Evolutionary conservation across 768 basidiomycete species (phyloP), one percentile per base, ranked within the genome.

Genomic region (Leucocoprinus leucothites): DNA sequence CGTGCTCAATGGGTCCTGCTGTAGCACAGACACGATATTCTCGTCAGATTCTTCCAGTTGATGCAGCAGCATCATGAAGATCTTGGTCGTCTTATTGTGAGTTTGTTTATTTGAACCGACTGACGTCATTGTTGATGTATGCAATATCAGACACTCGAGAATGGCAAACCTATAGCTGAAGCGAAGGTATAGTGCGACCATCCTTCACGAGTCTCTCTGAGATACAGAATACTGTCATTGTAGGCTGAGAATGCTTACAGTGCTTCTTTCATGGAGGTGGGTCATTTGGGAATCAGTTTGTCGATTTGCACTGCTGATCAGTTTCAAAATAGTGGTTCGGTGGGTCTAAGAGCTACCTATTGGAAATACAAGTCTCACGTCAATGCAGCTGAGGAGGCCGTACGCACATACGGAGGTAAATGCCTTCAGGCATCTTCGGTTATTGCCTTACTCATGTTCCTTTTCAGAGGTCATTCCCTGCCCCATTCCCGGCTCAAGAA

Each of bases 41-140:
- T 98, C 48, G 70, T 84, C 68, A 94, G 91, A 61, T 79, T 97
- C 58, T 88, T 80, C 69, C 69, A 72, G 18, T 77, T 96, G 51
- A 88, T 96, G 88, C 76, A 82, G 61, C 83, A 91, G 64, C 82
- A 97, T 67, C 74, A 85, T 34, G 93, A 97, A 34, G 97, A 99
- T 67, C 75, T 99, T 35, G 83, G 84, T 2, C 82, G 89, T 42
- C 82, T 99, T 56, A 91, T 97, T 61, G 92, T 91, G 49, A 66
- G 87, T 74, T 31, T 22, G 41, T 18, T 44, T 19, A 41, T 18
- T 8, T 38, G 6, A 19, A 31, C 14, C 4, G 53, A 13, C 54
- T 67, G 61, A 64, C 63, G 65, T 67, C 67, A 68, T 67, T 19
- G 48, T 51, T 48, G 59, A 41, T 21, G 58, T 60, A 38, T 47